Base-by-base conservation (phyloP, 352 stramenopile genomes). In the Globisporangium solare region DNA sequence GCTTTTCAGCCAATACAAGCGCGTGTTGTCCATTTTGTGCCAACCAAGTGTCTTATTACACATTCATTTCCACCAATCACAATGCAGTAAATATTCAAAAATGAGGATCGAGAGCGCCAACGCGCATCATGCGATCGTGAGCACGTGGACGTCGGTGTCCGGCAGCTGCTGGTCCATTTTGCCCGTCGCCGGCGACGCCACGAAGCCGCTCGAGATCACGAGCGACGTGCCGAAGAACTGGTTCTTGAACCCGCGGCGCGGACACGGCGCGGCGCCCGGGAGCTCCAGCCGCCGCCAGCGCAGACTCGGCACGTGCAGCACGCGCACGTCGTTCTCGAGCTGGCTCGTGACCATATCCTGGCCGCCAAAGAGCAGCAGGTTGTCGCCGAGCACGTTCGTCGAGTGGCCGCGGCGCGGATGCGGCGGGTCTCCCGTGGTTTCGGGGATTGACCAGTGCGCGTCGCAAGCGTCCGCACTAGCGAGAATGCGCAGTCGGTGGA, bases 201-300 rank as follows among this genome's bases (percentile, higher is more conserved):
- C 71, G 41, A 92, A 92, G 43, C 81, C 82, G 40, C 79, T 88
- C n/a, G 77, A 88, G 49, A 92, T 66, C 20, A 89, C 70, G 39
- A 89, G 59, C 14, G 79, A 82, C 6, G 77, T 89, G 66, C 82
- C 77, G 61, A 92, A 88, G 61, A 71, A 91, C 58, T 88, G 81
- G 43, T 68, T 85, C 67, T 89, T 92, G 69, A 89, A 89, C n/a
- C 81, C 81, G 46, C 79, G 67, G 1, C 79, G 79, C 47, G 81
- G 67, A 51, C 81, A 83, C 20, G 81, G 79, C 0, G 64, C 48
- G 6, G 83, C 49, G 3, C 74, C 69, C 2, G 52, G 53, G 3
- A 85, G 56, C 6, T 70, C 60, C 17, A 77, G 47, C 0, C 47
- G 48, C 18, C 32, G 48, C 81, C 81, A 92, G 15, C 41, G 62